phyloP scores from a whole-genome alignment of 768 basidiomycete species.

The Mycena rosella region DNA sequence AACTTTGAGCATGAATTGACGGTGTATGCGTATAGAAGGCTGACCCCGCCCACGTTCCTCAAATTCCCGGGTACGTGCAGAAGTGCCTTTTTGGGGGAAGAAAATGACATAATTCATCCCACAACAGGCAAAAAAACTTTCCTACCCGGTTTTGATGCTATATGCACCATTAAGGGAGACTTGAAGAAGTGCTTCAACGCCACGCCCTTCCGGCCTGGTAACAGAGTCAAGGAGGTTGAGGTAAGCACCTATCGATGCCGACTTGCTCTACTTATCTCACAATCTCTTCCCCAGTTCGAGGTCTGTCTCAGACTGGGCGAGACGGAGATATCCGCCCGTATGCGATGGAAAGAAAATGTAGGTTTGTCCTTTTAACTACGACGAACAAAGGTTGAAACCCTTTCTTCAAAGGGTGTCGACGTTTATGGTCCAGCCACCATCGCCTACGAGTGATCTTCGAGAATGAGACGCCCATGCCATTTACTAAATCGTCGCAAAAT shows the following conservation, averaged over 20 bases:
- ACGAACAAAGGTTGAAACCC: neutral
- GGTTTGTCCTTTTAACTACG: neutral
- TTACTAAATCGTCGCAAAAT: too few relatives aligned
- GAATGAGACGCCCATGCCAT: too few relatives aligned
- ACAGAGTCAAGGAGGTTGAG: constrained; percentile 4
- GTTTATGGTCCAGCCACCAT: constrained; percentile 38
- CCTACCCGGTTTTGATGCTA: constrained; percentile 32
- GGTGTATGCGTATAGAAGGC: constrained; percentile 35
- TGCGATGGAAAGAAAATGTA: constrained; percentile 38
- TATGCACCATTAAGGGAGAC: constrained; percentile 32
- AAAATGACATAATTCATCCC: too few relatives aligned
- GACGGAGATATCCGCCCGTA: constrained; percentile 38
- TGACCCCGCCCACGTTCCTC: constrained; percentile 26
- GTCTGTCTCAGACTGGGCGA: constrained; percentile 37
- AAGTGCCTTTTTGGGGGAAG: neutral
- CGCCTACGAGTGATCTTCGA: constrained; percentile 31
- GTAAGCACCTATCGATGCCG: neutral
- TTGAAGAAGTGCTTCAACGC: constrained; percentile 20
- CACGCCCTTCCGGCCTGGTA: neutral
- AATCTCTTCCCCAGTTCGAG: constrained; percentile 21
- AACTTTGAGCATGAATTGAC: neutral
- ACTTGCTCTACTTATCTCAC: neutral
- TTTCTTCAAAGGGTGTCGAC: constrained; percentile 9
- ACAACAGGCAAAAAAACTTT: constrained; percentile 15
- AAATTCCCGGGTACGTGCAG: constrained; percentile 12